Percentiles rank a stretch among this genome's conserved stretches.
Conservation (phyloP, 352 stramenopile genomes). For the Phytopythium vexans region DNA sequence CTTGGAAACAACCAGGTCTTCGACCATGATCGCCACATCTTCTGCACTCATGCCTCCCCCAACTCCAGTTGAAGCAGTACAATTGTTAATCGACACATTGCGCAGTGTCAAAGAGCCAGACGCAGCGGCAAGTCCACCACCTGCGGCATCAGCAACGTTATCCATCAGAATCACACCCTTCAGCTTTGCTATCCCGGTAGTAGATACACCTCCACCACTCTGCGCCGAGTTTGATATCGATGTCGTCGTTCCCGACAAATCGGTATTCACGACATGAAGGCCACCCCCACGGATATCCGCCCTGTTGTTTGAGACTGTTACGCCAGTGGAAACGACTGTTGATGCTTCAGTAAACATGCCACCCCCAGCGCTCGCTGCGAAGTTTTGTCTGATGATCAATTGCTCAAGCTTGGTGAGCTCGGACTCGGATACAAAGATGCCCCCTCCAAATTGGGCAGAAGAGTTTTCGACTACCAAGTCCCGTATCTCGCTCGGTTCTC, state of each 20-base stretch:
- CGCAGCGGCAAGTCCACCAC: slow-evolving; percentile 24
- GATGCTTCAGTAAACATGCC: slow-evolving; percentile 14
- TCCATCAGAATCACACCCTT: slow-evolving; percentile 10
- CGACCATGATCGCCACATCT: slow-evolving; percentile 12
- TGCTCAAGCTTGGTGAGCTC: slow-evolving; percentile 3
- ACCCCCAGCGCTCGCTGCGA: slow-evolving; percentile 18
- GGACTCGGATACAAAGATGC: slow-evolving; percentile 9
- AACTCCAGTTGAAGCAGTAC: slow-evolving; percentile 10
- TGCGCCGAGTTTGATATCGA: slow-evolving; percentile 18
- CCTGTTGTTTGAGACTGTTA: slow-evolving; percentile 15
- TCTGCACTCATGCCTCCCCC: slow-evolving; percentile 28
- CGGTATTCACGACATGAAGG: slow-evolving; percentile 17
- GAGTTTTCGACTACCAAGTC: slow-evolving; percentile 21
- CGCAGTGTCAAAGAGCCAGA: slow-evolving; percentile 19
- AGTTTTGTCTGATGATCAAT: slow-evolving; percentile 13
- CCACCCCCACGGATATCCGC: slow-evolving; percentile 21
- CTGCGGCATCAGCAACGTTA: slow-evolving; percentile 17
- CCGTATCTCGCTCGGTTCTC: slow-evolving; percentile 16
- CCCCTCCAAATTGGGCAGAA: slow-evolving; percentile 20
- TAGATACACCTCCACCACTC: slow-evolving; percentile 21
- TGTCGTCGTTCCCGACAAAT: slow-evolving; percentile 14
- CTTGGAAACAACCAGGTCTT: slow-evolving; percentile 11
- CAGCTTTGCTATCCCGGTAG: slow-evolving; percentile 9
- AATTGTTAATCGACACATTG: slow-evolving; percentile 16
- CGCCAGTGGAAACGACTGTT: slow-evolving; percentile 3